Base-by-base conservation (phyloP, 805 yeast genomes). In the Hanseniaspora lachancei region DNA sequence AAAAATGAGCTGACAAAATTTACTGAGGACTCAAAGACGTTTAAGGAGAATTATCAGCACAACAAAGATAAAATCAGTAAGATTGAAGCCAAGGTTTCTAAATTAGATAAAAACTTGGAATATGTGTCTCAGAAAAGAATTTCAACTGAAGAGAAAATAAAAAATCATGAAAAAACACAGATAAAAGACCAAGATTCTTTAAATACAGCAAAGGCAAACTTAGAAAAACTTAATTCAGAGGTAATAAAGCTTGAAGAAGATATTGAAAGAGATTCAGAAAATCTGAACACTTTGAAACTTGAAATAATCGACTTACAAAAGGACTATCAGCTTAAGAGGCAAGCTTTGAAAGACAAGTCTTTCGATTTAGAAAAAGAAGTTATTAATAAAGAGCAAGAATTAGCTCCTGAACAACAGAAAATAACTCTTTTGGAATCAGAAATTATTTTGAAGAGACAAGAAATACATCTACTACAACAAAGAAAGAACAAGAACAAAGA, bases 331-430 rank as follows among this genome's bases (percentile, higher is more conserved):
- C 75, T 75, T 27, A 80, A 89, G 13, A 79, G 89, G 62, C 61
- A 73, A 8, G 79, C 78, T 32, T 74, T 93, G 47, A 80, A 87
- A 9, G 82, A 79, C 48, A 86, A 87, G 64, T 91, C 97, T 0
- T 75, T 80, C 12, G 80, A 71, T 2, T 75, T 84, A 55, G 78
- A 89, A 0, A 76, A 74, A 9, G 77, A 85, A 62, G 84, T 89
- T 52, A 84, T 79, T 60, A 62, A 63, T 15, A 69, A 81, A 41
- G 89, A 86, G 64, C 74, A 73, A 8, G 74, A 82, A 58, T 69
- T 88, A 7, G 89, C 86, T 60, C 98, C 97, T 0, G 88, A 95
- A 89, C 80, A 79, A 58, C 82, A 77, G 29, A 76, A 80, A 59
- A 70, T 89, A 34, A 81, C 77, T 58, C 75, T 77, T 16, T 81